A percentile compares a stretch with the other conserved stretches of the same genome.
Evolutionary conservation across 2,329 filamentous ascomycete genomes (phyloP).

Genomic region (Lojkania enalia): DNA sequence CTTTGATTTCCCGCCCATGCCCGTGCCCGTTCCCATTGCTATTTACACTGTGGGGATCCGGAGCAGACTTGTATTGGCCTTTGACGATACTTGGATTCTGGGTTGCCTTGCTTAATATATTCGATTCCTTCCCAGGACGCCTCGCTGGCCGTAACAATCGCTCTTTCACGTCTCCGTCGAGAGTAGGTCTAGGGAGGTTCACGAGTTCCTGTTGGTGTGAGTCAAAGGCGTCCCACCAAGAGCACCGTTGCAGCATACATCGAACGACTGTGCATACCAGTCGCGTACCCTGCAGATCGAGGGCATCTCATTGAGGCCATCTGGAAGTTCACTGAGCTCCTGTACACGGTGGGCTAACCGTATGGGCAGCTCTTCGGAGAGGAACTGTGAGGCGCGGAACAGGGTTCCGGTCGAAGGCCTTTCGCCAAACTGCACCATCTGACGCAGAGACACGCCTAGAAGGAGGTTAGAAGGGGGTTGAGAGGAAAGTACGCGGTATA

Average conservation of each 20-base stretch:
- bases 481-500: slow-evolving; percentile 70
- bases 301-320: slow-evolving; percentile 97
- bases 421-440: slow-evolving; percentile 99
- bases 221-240: slow-evolving; percentile 24
- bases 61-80: slow-evolving; percentile 73
- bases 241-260: slow-evolving; percentile 63
- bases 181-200: slow-evolving; percentile 73
- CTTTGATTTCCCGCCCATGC: slow-evolving; percentile 53
- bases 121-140: slow-evolving; percentile 60
- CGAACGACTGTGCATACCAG: slow-evolving; percentile 99
- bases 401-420: slow-evolving; percentile 88
- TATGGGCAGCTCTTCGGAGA: slow-evolving; percentile 97
- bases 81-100: slow-evolving; percentile 86
- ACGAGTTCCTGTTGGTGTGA: slow-evolving; percentile 77
- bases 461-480: slow-evolving; percentile 19
- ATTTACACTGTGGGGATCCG: slow-evolving; percentile 53
- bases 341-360: slow-evolving; percentile 94
- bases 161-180: slow-evolving; percentile 75
- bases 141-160: slow-evolving; percentile 72
- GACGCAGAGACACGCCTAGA: slow-evolving; percentile 70
- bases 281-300: slow-evolving; percentile 94
- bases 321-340: slow-evolving; percentile 87
- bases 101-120: slow-evolving; percentile 78
- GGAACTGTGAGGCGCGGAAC: slow-evolving; percentile 96
- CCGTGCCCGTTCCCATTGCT: slow-evolving; percentile 52